Evolutionary conservation across 352 stramenopile species (phyloP).

Genomic region (Thalassiosira hispida): DNA sequence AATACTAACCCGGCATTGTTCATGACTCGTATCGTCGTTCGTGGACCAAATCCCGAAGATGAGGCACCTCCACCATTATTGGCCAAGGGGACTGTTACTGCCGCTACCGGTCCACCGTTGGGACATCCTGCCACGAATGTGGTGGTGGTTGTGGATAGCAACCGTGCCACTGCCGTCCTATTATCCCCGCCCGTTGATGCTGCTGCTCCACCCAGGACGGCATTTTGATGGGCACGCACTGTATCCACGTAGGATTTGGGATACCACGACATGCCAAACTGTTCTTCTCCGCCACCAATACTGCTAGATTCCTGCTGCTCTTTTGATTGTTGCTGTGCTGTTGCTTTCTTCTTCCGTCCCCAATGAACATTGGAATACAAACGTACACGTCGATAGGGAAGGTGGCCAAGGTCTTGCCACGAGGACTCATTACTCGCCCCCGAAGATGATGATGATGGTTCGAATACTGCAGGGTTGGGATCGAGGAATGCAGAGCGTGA

Average conservation of each 20-base stretch:
- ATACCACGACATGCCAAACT: conserved; percentile 48
- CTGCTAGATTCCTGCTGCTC: background rate
- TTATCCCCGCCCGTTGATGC: background rate
- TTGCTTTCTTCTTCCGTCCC: conserved; percentile 20
- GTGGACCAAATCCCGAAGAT: conserved; percentile 44
- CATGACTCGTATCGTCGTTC: conserved; percentile 65
- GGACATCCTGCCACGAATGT: conserved; percentile 77
- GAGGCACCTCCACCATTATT: conserved; percentile 20
- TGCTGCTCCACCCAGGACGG: background rate
- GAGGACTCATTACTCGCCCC: conserved; percentile 46
- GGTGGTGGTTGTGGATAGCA: conserved; percentile 68
- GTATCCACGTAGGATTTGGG: conserved; percentile 42
- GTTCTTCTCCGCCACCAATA: conserved; percentile 14
- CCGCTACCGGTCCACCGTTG: conserved; percentile 75
- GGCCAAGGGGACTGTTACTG: conserved; percentile 67
- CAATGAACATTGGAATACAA: conserved; percentile 74
- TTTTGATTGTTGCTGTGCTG: conserved; percentile 6
- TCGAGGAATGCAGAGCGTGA: conserved; percentile 8
- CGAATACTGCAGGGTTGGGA: background rate
- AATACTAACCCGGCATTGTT: conserved; percentile 67
- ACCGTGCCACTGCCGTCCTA: conserved; percentile 46
- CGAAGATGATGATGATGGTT: background rate
- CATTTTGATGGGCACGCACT: conserved; percentile 29
- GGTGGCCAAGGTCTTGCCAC: conserved; percentile 79
- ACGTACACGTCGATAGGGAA: conserved; percentile 74